phyloP scores from a whole-genome alignment of 148 eudicot genomes.

The Heliamphora exappendiculata region DNA sequence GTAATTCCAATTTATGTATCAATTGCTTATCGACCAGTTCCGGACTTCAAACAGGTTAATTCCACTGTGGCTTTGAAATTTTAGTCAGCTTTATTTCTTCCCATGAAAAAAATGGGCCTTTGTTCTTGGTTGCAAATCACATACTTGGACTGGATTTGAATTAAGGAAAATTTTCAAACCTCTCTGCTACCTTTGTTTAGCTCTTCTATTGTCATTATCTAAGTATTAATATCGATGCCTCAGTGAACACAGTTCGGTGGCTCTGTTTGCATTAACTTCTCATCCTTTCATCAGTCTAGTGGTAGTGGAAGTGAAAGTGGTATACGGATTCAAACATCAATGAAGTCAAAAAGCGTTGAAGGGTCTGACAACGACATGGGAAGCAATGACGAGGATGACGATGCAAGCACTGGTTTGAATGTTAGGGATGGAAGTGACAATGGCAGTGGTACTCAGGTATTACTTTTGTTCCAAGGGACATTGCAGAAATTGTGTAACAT shows the following conservation, averaged over 20 bases:
- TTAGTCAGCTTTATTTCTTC: too few relatives aligned
- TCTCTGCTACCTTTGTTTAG: not conserved
- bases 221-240: not conserved
- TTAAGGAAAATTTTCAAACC: not conserved
- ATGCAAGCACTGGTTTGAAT: conserved; percentile 34
- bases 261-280: conserved; percentile 6
- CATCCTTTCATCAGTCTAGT: conserved; percentile 37
- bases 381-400: conserved; percentile 43
- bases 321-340: conserved; percentile 30
- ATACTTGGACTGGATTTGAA: not conserved
- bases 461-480: not conserved
- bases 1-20: not conserved
- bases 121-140: not conserved
- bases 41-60: not conserved
- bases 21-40: not conserved
- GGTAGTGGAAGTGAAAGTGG: conserved; percentile 67
- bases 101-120: too few relatives aligned
- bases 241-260: not conserved
- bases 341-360: conserved; percentile 34
- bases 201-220: not conserved
- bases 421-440: conserved; percentile 55
- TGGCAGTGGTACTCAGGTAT: conserved; percentile 73
- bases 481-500: too few relatives aligned
- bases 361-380: conserved; percentile 35
- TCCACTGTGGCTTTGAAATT: not conserved